Conservation (phyloP, 2,329 filamentous ascomycete species). For the Lachnellula subtilissima region DNA sequence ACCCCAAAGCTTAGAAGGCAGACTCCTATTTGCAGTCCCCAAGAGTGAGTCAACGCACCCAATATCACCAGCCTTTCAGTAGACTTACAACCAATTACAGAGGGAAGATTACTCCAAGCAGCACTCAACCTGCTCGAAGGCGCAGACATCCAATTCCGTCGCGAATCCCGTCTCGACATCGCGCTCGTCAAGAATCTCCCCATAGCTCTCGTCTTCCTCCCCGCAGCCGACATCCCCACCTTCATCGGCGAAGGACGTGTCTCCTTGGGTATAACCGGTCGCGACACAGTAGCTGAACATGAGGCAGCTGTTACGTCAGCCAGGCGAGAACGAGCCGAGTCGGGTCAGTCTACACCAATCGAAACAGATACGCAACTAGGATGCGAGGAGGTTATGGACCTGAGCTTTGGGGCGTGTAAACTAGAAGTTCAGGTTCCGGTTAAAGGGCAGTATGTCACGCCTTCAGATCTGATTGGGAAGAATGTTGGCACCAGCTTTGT, state of each 20-base stretch:
- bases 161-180: conserved; percentile 93
- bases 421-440: conserved; percentile 95
- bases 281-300: conserved; percentile 89
- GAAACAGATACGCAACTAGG: conserved; percentile 39
- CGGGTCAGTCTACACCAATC: conserved; percentile 40
- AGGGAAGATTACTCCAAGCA: conserved; percentile 87
- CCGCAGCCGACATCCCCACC: conserved; percentile 93
- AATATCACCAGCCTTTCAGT: conserved; percentile 5
- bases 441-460: conserved; percentile 66
- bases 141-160: conserved; percentile 92
- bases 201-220: conserved; percentile 93
- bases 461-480: conserved; percentile 79
- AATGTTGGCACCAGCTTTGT: conserved; percentile 97
- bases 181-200: conserved; percentile 95
- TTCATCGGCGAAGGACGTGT: conserved; percentile 94
- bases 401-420: conserved; percentile 86
- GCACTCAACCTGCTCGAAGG: conserved; percentile 87
- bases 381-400: conserved; percentile 79
- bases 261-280: conserved; percentile 90
- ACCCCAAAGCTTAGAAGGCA: conserved; percentile 71
- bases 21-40: conserved; percentile 93
- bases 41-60: conserved; percentile 67
- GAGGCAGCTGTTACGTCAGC: conserved; percentile 57
- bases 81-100: conserved; percentile 40
- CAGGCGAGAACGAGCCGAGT: conserved; percentile 44